phyloP scores from a whole-genome alignment of 192 early-diverging fungal genomes.

The Ramicandelaber brevisporus region DNA sequence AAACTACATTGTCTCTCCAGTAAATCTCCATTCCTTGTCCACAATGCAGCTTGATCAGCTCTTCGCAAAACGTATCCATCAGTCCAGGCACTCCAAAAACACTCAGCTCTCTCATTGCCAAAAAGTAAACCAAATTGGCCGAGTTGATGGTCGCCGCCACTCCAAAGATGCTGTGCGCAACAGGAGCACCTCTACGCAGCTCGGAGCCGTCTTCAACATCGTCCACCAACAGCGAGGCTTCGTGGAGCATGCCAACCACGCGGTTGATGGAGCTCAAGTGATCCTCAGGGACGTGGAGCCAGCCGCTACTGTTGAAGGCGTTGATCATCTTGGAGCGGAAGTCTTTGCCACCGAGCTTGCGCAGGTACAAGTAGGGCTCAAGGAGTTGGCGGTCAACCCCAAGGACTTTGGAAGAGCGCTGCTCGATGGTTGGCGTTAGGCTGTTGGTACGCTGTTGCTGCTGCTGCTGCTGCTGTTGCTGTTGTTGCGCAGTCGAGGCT shows the following conservation, averaged over 20 bases:
- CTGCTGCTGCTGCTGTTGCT: no score
- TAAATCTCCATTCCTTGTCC: constrained; percentile 97
- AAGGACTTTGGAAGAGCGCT: no score
- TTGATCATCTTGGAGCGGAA: constrained; percentile 74
- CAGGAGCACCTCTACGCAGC: constrained; percentile 68
- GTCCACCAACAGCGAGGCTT: constrained; percentile 78
- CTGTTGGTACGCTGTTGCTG: no score
- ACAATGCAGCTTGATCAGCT: constrained; percentile 70
- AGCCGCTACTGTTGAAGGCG: constrained; percentile 75
- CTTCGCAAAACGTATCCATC: constrained; percentile 72
- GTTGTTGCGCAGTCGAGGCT: no score
- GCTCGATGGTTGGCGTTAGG: no score
- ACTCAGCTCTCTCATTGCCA: constrained; percentile 50
- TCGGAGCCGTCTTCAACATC: constrained; percentile 89
- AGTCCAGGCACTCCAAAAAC: constrained; percentile 29
- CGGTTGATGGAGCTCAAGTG: constrained; percentile 45
- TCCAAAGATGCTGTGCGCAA: constrained; percentile 92
- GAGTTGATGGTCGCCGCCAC: constrained; percentile 81
- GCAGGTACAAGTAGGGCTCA: constrained; percentile 81
- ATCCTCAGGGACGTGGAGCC: constrained; percentile 48
- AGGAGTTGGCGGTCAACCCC: no score
- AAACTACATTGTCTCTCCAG: constrained; percentile 75
- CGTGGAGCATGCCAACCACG: constrained; percentile 86
- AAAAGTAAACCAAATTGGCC: constrained; percentile 92
- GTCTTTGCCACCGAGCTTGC: constrained; percentile 71